Evolutionary conservation across 257 asterid species (phyloP).

Genomic region (Salvia rosmarinus): DNA sequence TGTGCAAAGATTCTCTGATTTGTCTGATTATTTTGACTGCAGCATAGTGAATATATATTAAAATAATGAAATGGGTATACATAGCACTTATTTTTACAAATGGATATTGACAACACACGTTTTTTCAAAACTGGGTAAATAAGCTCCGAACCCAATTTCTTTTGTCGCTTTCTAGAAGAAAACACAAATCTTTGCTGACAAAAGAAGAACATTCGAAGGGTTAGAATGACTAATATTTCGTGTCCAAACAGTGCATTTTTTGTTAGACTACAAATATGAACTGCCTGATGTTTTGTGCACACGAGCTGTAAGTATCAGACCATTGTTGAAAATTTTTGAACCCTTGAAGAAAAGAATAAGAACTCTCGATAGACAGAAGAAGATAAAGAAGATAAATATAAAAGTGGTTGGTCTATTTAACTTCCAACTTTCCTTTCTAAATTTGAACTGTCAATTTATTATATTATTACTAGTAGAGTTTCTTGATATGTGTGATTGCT

Average conservation of each 20-base stretch:
- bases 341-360: neutral
- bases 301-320: neutral
- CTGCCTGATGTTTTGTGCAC: neutral
- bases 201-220: neutral
- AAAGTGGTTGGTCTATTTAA: neutral
- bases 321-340: neutral
- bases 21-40: too few relatives aligned
- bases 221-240: neutral
- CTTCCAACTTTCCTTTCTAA: neutral
- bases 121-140: too few relatives aligned
- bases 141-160: too few relatives aligned
- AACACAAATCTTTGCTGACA: conserved; percentile 23
- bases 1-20: too few relatives aligned
- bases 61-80: too few relatives aligned
- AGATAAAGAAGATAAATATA: neutral
- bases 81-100: too few relatives aligned
- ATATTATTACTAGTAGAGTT: neutral
- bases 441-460: neutral
- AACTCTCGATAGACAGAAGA: neutral
- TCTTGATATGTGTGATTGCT: neutral
- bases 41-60: too few relatives aligned
- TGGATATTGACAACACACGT: too few relatives aligned
- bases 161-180: neutral
- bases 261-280: neutral
- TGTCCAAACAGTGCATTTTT: neutral